Conservation (phyloP, 2,329 filamentous ascomycete species). For the Colletotrichum ledebouriae region DNA sequence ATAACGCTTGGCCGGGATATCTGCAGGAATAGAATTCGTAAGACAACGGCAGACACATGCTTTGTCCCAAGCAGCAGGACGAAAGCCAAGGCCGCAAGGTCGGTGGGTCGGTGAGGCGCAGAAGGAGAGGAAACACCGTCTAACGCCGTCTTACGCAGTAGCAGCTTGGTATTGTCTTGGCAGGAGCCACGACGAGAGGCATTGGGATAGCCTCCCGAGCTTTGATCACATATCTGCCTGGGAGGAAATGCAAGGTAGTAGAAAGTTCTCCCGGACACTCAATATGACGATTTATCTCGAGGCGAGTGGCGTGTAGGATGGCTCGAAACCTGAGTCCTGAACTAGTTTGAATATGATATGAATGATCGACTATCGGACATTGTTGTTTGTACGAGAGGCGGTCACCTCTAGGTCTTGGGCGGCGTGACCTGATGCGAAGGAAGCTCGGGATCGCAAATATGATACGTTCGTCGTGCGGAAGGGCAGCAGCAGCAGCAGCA, state of each 20-base stretch:
- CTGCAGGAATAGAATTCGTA: conserved; percentile 4
- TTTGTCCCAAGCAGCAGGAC: conserved; percentile 4
- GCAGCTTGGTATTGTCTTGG: conserved; percentile 30
- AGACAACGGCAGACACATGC: not conserved
- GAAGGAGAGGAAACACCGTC: conserved; percentile 23
- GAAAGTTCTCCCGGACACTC: conserved; percentile 27
- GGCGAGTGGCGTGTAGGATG: conserved; percentile 22
- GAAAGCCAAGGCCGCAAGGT: conserved; percentile 30
- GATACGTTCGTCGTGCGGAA: too few relatives aligned
- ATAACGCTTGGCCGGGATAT: not conserved
- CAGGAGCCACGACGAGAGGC: not conserved
- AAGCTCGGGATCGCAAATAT: not conserved
- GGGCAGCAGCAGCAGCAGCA: too few relatives aligned
- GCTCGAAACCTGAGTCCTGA: conserved; percentile 21
- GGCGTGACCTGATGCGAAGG: not conserved
- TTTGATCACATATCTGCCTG: conserved; percentile 20
- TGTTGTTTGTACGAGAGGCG: conserved; percentile 2
- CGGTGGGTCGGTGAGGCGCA: conserved; percentile 35
- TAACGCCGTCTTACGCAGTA: conserved; percentile 36
- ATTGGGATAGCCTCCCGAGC: conserved; percentile 20
- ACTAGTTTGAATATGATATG: conserved; percentile 17
- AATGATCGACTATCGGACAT: conserved; percentile 10
- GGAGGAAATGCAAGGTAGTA: conserved; percentile 1
- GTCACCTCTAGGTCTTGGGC: not conserved
- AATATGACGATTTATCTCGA: conserved; percentile 22